Conservation (phyloP, 495 filamentous ascomycete genomes). For the Penicillium lagena region DNA sequence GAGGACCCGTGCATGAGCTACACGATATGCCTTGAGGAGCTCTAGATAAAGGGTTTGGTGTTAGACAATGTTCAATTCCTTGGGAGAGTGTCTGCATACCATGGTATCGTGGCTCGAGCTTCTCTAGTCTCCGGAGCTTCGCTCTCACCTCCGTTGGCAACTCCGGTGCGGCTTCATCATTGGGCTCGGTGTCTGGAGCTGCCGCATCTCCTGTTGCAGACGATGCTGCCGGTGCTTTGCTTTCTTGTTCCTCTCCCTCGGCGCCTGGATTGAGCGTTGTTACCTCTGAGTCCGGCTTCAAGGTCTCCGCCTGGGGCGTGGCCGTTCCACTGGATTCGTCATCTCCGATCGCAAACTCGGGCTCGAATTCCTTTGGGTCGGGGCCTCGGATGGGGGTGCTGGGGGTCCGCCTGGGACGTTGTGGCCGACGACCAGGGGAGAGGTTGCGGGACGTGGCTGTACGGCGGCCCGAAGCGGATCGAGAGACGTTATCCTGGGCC, state of each 20-base stretch:
- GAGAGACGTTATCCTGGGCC: constrained; percentile 40
- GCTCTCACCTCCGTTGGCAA: constrained; percentile 66
- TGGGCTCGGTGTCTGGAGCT: constrained; percentile 9
- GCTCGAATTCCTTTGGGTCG: constrained; percentile 80
- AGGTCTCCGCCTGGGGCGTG: constrained; percentile 41
- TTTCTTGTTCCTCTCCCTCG: constrained; percentile 21
- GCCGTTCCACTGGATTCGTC: constrained; percentile 55
- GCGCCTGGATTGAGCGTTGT: constrained; percentile 15
- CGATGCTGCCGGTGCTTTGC: constrained; percentile 16
- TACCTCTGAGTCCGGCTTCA: constrained; percentile 17
- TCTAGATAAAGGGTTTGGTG: constrained; percentile 41
- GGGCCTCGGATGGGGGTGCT: constrained; percentile 50
- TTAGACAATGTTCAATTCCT: no score
- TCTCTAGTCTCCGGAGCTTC: constrained; percentile 69
- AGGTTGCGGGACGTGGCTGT: constrained; percentile 38
- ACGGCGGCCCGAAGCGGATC: constrained; percentile 44
- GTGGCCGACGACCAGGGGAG: constrained; percentile 45
- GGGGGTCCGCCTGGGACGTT: constrained; percentile 45
- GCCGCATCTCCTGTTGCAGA: constrained; percentile 16
- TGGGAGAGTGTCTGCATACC: constrained; percentile 41
- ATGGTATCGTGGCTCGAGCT: constrained; percentile 78
- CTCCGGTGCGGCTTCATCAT: constrained; percentile 38
- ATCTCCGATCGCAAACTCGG: constrained; percentile 75
- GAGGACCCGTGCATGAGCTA: constrained; percentile 76
- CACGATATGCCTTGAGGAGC: constrained; percentile 81